Evolutionary conservation across 305 asterid species (phyloP).

Genomic region (Plantago coronopus): DNA sequence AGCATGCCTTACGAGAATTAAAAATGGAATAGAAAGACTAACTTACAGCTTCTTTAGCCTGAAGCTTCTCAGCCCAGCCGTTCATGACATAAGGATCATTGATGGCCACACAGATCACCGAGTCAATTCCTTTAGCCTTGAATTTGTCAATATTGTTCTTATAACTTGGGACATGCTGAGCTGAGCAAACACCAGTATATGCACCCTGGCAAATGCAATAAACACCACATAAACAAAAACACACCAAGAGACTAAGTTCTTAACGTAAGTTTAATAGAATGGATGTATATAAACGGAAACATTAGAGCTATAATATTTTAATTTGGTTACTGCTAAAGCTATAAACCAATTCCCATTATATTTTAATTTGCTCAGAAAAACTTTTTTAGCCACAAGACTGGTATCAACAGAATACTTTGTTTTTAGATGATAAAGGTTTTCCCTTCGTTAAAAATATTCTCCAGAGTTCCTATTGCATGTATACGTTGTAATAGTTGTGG

Average conservation of each 20-base stretch:
- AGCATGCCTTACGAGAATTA: not conserved
- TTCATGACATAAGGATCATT: slow-evolving; percentile 80
- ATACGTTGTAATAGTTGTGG: too few species aligned
- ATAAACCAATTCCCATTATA: too few species aligned
- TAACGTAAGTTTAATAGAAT: not conserved
- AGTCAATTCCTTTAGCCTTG: slow-evolving; percentile 81
- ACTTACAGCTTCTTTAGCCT: slow-evolving; percentile 84
- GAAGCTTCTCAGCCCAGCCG: slow-evolving; percentile 89
- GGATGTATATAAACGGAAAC: not conserved
- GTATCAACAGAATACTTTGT: too few species aligned
- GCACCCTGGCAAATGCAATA: slow-evolving; percentile 56
- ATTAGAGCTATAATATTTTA: too few species aligned
- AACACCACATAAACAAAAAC: slow-evolving; percentile 9
- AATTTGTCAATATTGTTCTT: slow-evolving; percentile 66
- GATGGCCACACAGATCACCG: slow-evolving; percentile 84
- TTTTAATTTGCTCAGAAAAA: too few species aligned
- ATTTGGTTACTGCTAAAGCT: too few species aligned
- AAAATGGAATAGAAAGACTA: slow-evolving; percentile 7
- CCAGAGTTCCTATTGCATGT: too few species aligned
- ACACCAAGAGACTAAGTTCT: slow-evolving; percentile 3
- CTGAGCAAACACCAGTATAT: slow-evolving; percentile 85
- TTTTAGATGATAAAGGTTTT: too few species aligned
- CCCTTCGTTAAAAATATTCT: too few species aligned
- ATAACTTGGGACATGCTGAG: slow-evolving; percentile 88
- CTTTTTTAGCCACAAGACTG: too few species aligned